These are phyloP conservation scores for Globisporangium irregulare DNA, from an alignment of 352 stramenopile species.

Conservation along the genomic window DNA sequence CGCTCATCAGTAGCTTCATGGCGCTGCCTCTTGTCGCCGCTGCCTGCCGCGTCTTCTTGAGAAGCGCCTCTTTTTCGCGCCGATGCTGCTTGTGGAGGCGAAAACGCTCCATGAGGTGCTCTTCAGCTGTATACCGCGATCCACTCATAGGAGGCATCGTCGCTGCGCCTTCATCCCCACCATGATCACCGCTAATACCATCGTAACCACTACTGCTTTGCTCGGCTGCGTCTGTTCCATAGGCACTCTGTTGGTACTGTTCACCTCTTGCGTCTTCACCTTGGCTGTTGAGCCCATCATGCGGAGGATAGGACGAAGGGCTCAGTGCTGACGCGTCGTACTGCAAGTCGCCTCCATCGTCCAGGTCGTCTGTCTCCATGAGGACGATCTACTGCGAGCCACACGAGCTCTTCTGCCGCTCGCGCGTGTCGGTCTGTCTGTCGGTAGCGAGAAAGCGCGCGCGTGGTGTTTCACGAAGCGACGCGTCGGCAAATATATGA, in stretches of 20 bases:
- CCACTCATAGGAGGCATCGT: neutral
- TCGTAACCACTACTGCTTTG: neutral
- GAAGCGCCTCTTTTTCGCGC: slow-evolving; percentile 56
- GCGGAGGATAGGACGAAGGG: neutral
- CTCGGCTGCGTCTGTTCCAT: neutral
- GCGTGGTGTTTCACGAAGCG: no score
- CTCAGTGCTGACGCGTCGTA: neutral
- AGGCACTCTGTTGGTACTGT: neutral
- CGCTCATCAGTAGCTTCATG: slow-evolving; percentile 20
- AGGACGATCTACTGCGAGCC: no score
- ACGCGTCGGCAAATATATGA: no score
- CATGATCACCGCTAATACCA: neutral
- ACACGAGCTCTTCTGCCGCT: no score
- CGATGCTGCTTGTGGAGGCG: slow-evolving; percentile 77
- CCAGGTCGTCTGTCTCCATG: neutral
- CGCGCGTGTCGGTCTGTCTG: no score
- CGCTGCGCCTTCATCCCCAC: neutral
- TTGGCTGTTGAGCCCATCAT: neutral
- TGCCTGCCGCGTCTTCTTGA: slow-evolving; percentile 53
- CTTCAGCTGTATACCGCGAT: slow-evolving; percentile 24
- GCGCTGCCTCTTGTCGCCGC: slow-evolving; percentile 27
- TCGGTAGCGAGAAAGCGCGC: no score
- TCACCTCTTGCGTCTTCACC: neutral
- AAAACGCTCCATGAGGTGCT: slow-evolving; percentile 71
- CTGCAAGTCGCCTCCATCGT: slow-evolving; percentile 1